phyloP scores from a whole-genome alignment of 176 grass and related monocot species.

The Cocos nucifera region DNA sequence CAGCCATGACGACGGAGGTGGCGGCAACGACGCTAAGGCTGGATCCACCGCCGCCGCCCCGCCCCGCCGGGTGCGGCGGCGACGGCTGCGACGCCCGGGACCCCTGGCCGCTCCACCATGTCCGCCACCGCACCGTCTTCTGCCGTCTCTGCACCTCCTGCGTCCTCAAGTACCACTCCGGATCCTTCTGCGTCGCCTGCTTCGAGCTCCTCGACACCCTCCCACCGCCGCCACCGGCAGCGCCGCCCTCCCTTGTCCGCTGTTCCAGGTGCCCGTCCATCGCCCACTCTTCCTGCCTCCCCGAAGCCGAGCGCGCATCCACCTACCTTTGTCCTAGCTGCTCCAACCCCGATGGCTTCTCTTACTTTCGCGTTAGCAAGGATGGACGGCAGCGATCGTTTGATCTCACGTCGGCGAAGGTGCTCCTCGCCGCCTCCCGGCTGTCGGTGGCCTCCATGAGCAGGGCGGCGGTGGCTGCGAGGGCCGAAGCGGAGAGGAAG shows the following conservation, averaged over 20 bases:
- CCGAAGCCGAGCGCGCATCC: not conserved
- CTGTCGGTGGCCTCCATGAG: slow-evolving; percentile 45
- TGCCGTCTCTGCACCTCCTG: slow-evolving; percentile 78
- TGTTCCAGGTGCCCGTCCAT: slow-evolving; percentile 63
- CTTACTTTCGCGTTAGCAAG: slow-evolving; percentile 16
- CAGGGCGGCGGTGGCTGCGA: slow-evolving; percentile 36
- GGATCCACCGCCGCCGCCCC: not conserved
- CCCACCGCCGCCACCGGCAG: slow-evolving; percentile 9
- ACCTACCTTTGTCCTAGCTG: slow-evolving; percentile 44
- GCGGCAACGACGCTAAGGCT: not conserved
- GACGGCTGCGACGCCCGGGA: slow-evolving; percentile 58
- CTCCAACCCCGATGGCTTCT: slow-evolving; percentile 31
- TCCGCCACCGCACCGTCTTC: slow-evolving; percentile 66
- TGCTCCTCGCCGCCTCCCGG: slow-evolving; percentile 64
- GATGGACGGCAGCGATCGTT: not conserved
- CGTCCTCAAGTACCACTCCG: slow-evolving; percentile 66
- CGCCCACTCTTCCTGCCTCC: slow-evolving; percentile 23
- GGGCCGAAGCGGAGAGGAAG: slow-evolving; percentile 46
- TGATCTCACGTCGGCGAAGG: slow-evolving; percentile 27
- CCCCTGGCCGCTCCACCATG: slow-evolving; percentile 83
- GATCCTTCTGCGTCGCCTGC: slow-evolving; percentile 69
- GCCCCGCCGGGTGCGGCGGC: slow-evolving; percentile 45
- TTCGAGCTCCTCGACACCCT: slow-evolving; percentile 37
- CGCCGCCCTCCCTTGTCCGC: slow-evolving; percentile 18
- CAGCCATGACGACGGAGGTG: slow-evolving; percentile 9